A percentile compares a stretch with the other conserved stretches of the same genome.
These are phyloP conservation scores for Phytophthora idaei DNA, from an alignment of 352 stramenopile species.

Conservation along the genomic window DNA sequence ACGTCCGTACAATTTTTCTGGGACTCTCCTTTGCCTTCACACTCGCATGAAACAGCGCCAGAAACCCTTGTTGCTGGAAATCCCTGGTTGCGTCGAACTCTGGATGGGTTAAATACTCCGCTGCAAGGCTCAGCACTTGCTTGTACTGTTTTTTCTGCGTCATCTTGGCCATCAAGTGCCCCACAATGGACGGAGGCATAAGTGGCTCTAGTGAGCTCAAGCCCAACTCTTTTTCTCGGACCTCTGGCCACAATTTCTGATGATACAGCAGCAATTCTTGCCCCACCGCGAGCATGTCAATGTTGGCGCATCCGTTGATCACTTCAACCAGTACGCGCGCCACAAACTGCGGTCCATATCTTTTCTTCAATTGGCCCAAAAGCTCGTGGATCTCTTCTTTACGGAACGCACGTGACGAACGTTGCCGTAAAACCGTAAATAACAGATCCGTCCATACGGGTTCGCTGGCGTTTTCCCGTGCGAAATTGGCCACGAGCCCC, in stretches of 20 bases:
- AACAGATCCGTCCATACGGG: slow-evolving; percentile 75
- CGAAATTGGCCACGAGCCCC: slow-evolving; percentile 51
- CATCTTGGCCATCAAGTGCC: slow-evolving; percentile 61
- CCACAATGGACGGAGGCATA: slow-evolving; percentile 55
- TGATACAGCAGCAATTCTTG: slow-evolving; percentile 62
- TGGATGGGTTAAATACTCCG: slow-evolving; percentile 42
- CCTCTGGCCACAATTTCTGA: slow-evolving; percentile 31
- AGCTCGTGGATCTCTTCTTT: slow-evolving; percentile 43
- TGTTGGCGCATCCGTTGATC: slow-evolving; percentile 72
- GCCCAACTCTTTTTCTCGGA: slow-evolving; percentile 1
- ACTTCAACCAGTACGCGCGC: slow-evolving; percentile 49
- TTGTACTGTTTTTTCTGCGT: slow-evolving; percentile 32
- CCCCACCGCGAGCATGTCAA: slow-evolving; percentile 58
- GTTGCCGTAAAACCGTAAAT: slow-evolving; percentile 71
- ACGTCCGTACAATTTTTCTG: slow-evolving; percentile 39
- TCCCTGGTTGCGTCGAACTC: slow-evolving; percentile 36
- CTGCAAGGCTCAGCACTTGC: slow-evolving; percentile 42
- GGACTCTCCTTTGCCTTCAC: slow-evolving; percentile 18
- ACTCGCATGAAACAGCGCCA: slow-evolving; percentile 53
- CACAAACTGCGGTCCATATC: slow-evolving; percentile 54
- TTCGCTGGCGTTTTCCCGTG: slow-evolving; percentile 53
- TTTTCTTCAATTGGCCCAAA: slow-evolving; percentile 37
- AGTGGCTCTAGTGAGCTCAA: slow-evolving; percentile 21
- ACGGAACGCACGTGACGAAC: slow-evolving; percentile 31
- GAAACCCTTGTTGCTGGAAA: slow-evolving; percentile 70